Conservation (phyloP, 2,329 filamentous ascomycete genomes). For the Niveomyces coronatus region DNA sequence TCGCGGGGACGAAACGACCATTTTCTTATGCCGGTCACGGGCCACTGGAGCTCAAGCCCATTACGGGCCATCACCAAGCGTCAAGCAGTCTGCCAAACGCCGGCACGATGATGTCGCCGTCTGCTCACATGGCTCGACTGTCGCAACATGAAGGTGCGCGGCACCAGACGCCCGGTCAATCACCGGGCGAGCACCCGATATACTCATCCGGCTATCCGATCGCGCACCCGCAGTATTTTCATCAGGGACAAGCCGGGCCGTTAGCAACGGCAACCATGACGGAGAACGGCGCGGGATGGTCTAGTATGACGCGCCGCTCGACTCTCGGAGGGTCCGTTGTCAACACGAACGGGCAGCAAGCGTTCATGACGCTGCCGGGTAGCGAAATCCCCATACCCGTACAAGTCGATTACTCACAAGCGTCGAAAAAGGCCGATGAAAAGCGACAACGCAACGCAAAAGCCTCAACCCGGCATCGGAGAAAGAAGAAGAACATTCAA, state of each 20-base stretch:
- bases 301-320: conserved; percentile 23
- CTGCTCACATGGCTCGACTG: conserved; percentile 2
- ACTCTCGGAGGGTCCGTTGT: conserved; percentile 17
- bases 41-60: not conserved
- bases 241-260: conserved; percentile 13
- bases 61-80: conserved; percentile 3
- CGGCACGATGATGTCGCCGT: not conserved
- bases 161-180: not conserved
- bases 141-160: conserved; percentile 5
- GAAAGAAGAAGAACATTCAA: conserved; percentile 74
- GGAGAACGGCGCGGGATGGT: conserved; percentile 20
- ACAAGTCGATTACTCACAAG: conserved; percentile 70
- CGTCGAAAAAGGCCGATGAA: conserved; percentile 73
- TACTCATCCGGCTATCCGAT: conserved; percentile 6
- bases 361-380: conserved; percentile 28
- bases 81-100: conserved; percentile 7
- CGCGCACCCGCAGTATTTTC: conserved; percentile 10
- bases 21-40: conserved; percentile 12
- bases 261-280: conserved; percentile 13
- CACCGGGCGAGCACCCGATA: not conserved
- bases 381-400: conserved; percentile 40
- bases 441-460: conserved; percentile 79
- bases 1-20: conserved; percentile 23
- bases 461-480: conserved; percentile 72
- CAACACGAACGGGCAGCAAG: conserved; percentile 25